Evolutionary conservation across 805 yeast genomes (phyloP).

Genomic region (Saccharomycopsis microspora): DNA sequence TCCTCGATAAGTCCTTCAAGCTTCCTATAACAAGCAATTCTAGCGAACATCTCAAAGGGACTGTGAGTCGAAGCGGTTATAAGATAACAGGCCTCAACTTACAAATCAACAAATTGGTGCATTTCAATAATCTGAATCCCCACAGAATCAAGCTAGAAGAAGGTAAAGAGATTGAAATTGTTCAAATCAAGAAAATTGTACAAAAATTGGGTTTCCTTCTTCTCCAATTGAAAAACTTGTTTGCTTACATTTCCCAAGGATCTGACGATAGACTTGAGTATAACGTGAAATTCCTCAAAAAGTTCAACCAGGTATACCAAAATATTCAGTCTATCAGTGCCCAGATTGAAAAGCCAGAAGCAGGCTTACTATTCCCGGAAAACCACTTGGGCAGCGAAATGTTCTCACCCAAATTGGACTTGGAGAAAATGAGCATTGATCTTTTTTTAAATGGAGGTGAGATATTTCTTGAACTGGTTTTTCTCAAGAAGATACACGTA

Average conservation of each 20-base stretch:
- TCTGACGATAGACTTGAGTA: neutral
- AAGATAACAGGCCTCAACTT: conserved; percentile 6
- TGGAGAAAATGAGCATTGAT: conserved; percentile 12
- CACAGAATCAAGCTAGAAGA: conserved; percentile 5
- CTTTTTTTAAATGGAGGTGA: conserved; percentile 15
- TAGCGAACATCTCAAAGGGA: conserved; percentile 13
- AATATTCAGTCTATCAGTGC: conserved; percentile 1
- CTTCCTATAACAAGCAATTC: conserved; percentile 14
- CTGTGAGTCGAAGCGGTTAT: conserved; percentile 10
- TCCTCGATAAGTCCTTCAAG: conserved; percentile 12
- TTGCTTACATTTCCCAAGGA: conserved; percentile 1
- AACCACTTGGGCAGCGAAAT: conserved; percentile 2
- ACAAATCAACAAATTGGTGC: conserved; percentile 4
- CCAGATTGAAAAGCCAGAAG: conserved; percentile 8
- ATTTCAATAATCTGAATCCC: conserved; percentile 10
- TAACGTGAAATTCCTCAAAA: conserved; percentile 11
- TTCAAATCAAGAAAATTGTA: conserved; percentile 9
- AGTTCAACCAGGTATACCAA: conserved; percentile 11
- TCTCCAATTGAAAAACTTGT: conserved; percentile 7
- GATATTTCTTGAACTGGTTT: conserved; percentile 13
- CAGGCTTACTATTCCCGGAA: conserved; percentile 8
- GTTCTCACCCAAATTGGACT: conserved; percentile 8
- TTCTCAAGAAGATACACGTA: conserved; percentile 8
- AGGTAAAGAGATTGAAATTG: conserved; percentile 1
- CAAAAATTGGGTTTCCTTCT: conserved; percentile 2